Evolutionary conservation across 78 protist species (phyloP).

Genomic region (Salpingoeca rosetta): DNA sequence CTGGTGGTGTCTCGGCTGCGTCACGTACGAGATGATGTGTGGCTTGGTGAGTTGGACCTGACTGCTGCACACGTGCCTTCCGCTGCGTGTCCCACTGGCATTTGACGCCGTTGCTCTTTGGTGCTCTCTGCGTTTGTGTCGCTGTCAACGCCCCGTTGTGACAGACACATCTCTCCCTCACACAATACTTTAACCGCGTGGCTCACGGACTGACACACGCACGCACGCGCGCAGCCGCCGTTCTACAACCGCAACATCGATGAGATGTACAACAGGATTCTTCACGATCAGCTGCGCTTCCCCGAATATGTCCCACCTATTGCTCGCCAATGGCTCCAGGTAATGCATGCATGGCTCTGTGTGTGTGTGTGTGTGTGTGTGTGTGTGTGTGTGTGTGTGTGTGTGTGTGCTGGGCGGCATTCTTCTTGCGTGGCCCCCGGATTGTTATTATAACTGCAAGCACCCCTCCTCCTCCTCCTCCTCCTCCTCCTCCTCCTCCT

Average conservation of each 20-base stretch:
- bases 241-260: constrained; percentile 28
- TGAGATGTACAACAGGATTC: constrained; percentile 51
- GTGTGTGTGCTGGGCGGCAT: not conserved
- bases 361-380: not conserved
- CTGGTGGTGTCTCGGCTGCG: constrained; percentile 49
- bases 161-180: not conserved
- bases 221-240: constrained; percentile 31
- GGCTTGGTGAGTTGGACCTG: constrained; percentile 17
- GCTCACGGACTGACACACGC: not conserved
- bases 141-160: not conserved
- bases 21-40: constrained; percentile 37
- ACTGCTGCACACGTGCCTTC: not conserved
- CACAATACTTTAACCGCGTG: not conserved
- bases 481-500: not conserved
- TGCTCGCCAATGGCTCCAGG: constrained; percentile 12
- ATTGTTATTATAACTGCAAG: not conserved
- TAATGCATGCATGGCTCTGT: not conserved
- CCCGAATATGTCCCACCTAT: constrained; percentile 22
- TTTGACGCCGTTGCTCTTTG: not conserved
- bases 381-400: not conserved
- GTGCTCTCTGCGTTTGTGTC: not conserved
- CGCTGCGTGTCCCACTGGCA: too few species aligned
- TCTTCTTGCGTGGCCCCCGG: not conserved
- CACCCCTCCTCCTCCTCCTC: not conserved
- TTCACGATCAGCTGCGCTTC: constrained; percentile 31